Evolutionary conservation across 129 eudicot species (phyloP), one percentile per base, ranked within the genome.

Genomic region (Gnaphalium uliginosum): DNA sequence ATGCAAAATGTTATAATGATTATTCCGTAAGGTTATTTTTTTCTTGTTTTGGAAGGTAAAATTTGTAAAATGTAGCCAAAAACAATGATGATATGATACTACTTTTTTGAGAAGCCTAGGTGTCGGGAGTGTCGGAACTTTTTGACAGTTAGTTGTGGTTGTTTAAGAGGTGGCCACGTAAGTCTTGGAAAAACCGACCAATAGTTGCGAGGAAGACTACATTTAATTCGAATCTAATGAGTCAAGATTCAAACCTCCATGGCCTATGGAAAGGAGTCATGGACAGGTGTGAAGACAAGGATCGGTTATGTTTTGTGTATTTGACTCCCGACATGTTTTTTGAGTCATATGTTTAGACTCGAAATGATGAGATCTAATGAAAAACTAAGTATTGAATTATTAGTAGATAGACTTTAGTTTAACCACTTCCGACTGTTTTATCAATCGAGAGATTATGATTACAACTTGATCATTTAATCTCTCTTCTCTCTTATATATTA

Each of bases 1-100:
- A 41, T 65, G 70, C 35, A 65, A 32, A 15, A n/a, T 26, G 69
- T 61, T 2, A 63, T 4, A 41, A 41, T 41, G 68, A 6, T 62
- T 26, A n/a, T 62, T 27, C 35, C 35, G 15, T 27, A 2, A 62
- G 17, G 68, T 14, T 24, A 23, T 27, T 4, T 63, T 65, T 29
- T 32, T 30, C 13, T 65, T 65, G 24, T 14, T 30, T 29, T 30
- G 46, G 69, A 65, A 65, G 69, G 46, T 65, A 50, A 65, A 65
- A 32, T 65, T 5, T 27, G 27, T 18, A 27, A 13, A 9, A 62
- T 30, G 68, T 62, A 62, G 68, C 13, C 68, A 62, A 2, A 62
- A 62, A 62, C 68, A 24, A 62, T 17, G 68, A 63, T 13, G 27
- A 29, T 29, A 29, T 29, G 32, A 29, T 29, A 29, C 32, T 29